A percentile compares a stretch with the other conserved stretches of the same genome.
Evolutionary conservation across 2,329 filamentous ascomycete species (phyloP).

Genomic region (Nemania sp.): DNA sequence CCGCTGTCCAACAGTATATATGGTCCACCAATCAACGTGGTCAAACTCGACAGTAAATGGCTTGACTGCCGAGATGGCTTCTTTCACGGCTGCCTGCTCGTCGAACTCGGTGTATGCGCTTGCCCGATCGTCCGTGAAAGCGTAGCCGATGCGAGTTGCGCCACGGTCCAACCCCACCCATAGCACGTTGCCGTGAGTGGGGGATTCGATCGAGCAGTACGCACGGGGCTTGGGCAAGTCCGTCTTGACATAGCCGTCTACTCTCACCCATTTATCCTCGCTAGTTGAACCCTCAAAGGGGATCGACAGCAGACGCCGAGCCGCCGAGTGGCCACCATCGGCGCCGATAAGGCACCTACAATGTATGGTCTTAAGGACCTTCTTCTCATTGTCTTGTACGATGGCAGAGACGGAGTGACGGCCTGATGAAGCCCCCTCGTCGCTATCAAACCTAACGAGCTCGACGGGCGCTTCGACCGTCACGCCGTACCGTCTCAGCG

Average conservation of each 20-base stretch:
- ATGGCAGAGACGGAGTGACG: slow-evolving; percentile 13
- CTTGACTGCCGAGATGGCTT: slow-evolving; percentile 22
- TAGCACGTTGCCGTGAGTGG: slow-evolving; percentile 58
- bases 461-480: slow-evolving; percentile 44
- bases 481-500: slow-evolving; percentile 41
- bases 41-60: slow-evolving; percentile 48
- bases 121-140: slow-evolving; percentile 50
- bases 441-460: slow-evolving; percentile 45
- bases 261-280: slow-evolving; percentile 58
- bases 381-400: slow-evolving; percentile 8
- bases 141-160: slow-evolving; percentile 58
- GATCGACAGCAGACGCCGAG: slow-evolving; percentile 51
- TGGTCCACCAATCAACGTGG: slow-evolving; percentile 48
- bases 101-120: slow-evolving; percentile 42
- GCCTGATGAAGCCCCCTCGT: slow-evolving; percentile 16
- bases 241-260: slow-evolving; percentile 53
- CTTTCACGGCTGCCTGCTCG: slow-evolving; percentile 36
- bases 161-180: slow-evolving; percentile 60
- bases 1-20: slow-evolving; percentile 37
- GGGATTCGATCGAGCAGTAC: slow-evolving; percentile 55
- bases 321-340: slow-evolving; percentile 56
- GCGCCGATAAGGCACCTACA: slow-evolving; percentile 56
- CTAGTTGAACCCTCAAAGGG: slow-evolving; percentile 54
- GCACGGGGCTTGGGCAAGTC: slow-evolving; percentile 53
- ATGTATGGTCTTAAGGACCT: slow-evolving; percentile 15